Conservation (phyloP, 2,329 filamentous ascomycete species). For the Sphaceloma murrayae region DNA sequence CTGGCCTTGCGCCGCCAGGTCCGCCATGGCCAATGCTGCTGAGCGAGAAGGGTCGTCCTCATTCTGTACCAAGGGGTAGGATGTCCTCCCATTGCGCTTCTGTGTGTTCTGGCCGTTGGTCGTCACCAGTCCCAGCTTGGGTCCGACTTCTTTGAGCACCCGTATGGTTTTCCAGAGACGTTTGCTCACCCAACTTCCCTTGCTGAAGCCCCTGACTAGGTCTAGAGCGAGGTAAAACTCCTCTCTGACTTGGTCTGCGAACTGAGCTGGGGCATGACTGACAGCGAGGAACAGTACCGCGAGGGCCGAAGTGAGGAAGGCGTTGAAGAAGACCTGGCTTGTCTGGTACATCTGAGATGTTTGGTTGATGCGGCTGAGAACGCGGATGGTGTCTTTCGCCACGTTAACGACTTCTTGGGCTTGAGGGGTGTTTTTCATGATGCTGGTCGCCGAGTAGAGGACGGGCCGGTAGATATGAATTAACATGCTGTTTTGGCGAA, state of each 20-base stretch:
- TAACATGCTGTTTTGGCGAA: conserved; percentile 82
- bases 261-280: conserved; percentile 63
- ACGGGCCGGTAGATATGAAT: conserved; percentile 83
- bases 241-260: conserved; percentile 57
- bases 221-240: conserved; percentile 74
- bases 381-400: conserved; percentile 66
- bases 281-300: conserved; percentile 68
- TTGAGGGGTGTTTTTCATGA: conserved; percentile 62
- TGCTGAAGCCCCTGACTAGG: conserved; percentile 61
- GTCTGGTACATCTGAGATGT: conserved; percentile 61
- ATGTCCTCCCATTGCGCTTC: too few relatives aligned
- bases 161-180: conserved; percentile 64
- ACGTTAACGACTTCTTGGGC: conserved; percentile 67
- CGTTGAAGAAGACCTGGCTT: conserved; percentile 69
- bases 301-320: conserved; percentile 66
- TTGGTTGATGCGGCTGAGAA: conserved; percentile 60
- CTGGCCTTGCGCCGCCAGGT: conserved; percentile 47
- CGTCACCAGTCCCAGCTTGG: conserved; percentile 56
- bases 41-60: conserved; percentile 47
- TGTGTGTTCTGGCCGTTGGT: too few relatives aligned
- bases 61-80: neutral
- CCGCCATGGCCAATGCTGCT: conserved; percentile 57
- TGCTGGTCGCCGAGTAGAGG: conserved; percentile 73
- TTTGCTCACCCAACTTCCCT: conserved; percentile 61
- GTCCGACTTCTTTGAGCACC: conserved; percentile 61